Evolutionary conservation across 176 grass and related monocot genomes (phyloP), one percentile per base, ranked within the genome.

Genomic region (Leersia perrieri): DNA sequence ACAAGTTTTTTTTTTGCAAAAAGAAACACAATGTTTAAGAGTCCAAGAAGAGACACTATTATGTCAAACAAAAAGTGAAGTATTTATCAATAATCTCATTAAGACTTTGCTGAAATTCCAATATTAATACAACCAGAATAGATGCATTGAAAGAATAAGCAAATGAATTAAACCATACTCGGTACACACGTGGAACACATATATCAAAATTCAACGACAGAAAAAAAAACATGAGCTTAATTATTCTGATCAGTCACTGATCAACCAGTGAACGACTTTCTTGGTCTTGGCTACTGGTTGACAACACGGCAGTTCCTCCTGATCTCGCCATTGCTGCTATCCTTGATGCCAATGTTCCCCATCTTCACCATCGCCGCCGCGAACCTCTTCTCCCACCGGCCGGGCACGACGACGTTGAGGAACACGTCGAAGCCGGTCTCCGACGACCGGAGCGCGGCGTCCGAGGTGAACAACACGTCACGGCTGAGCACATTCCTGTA

Each of bases 301-400:
- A 77, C 18, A 16, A 49, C 0, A 6, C 82, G 14, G 60, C 82
- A 89, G 1, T 68, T 53, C 49, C 34, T 80, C 60, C 87, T 68
- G 78, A 82, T 76, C 85, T 87, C 72, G 5, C 85, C 85, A 5
- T 76, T 44, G 36, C 41, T 11, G 13, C 28, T 58, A 28, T 26
- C 71, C 28, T 82, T 71, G 33, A 53, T 14, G 0, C 7, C 62
- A 26, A 87, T 35, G 14, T 30, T 3, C 1, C 71, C 76, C 68
- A 85, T 79, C 82, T 85, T 85, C 33, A 75, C 51, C 68, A 85
- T 85, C 6, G 82, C 57, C 13, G 15, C 33, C 27, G 31, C 72
- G 60, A 89, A 89, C 74, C 63, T 75, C 0, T 0, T 0, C 76
- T 65, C 71, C 82, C 82, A 85, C 25, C 4, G 2, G 0, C 26